Conservation (phyloP, 768 basidiomycete genomes). For the Plicaturopsis crispa region DNA sequence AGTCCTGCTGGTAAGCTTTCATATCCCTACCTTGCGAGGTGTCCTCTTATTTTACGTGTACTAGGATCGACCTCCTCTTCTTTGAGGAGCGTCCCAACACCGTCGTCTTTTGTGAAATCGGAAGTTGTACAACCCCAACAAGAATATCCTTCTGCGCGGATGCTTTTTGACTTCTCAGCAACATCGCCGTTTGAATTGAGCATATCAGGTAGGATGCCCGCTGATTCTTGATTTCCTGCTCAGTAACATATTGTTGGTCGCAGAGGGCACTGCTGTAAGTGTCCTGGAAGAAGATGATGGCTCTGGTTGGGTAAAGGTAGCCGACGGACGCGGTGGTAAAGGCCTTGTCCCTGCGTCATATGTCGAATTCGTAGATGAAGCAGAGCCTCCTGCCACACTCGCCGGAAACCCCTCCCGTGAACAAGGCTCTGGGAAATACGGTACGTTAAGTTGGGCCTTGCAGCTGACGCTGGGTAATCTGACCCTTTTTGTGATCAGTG, state of each 20-base stretch:
- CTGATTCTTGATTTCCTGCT: slow-evolving; percentile 4
- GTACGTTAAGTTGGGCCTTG: slow-evolving; percentile 27
- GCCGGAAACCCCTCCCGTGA: slow-evolving; percentile 11
- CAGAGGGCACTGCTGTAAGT: slow-evolving; percentile 58
- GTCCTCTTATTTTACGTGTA: no score
- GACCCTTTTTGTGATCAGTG: slow-evolving; percentile 34
- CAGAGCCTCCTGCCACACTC: slow-evolving; percentile 12
- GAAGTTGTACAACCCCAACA: slow-evolving; percentile 33
- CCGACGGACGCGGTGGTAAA: slow-evolving; percentile 44
- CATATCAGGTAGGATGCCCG: slow-evolving; percentile 44
- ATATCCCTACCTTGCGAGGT: no score
- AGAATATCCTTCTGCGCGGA: slow-evolving; percentile 44
- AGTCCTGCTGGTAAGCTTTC: no score
- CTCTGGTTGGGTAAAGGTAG: slow-evolving; percentile 81
- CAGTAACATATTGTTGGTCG: slow-evolving; percentile 7
- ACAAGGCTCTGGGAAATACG: slow-evolving; percentile 37
- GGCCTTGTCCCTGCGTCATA: slow-evolving; percentile 87
- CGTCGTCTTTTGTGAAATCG: slow-evolving; percentile 50
- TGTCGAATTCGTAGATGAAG: slow-evolving; percentile 34
- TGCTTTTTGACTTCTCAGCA: slow-evolving; percentile 69
- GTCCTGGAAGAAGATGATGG: slow-evolving; percentile 79
- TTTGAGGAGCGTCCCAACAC: slow-evolving; percentile 34
- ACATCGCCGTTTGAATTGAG: slow-evolving; percentile 73
- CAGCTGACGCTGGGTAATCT: slow-evolving; percentile 3
- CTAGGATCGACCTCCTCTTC: no score